phyloP scores from a whole-genome alignment of 202 grass and related monocot genomes.

The Saccharum hybrid region DNA sequence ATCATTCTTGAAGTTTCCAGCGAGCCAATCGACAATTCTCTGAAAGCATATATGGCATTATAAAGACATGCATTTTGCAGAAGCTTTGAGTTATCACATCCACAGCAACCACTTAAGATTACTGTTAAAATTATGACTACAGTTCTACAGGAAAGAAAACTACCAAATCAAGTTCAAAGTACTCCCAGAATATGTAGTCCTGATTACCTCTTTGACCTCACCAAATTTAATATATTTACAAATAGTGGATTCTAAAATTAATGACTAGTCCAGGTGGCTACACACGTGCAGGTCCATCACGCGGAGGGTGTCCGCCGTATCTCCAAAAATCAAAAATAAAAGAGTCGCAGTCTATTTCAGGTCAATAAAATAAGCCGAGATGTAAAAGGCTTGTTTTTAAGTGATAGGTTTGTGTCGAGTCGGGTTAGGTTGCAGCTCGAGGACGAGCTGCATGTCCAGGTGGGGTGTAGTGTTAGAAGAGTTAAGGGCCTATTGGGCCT shows the following conservation, averaged over 20 bases:
- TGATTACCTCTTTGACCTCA: background rate
- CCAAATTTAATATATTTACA: slow-evolving; percentile 4
- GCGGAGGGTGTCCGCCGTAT: no score
- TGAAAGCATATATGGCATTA: slow-evolving; percentile 27
- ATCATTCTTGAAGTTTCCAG: slow-evolving; percentile 61
- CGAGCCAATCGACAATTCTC: slow-evolving; percentile 73
- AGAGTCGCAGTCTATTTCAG: no score
- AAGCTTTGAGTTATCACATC: background rate
- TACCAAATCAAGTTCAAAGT: background rate
- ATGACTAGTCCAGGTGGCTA: no score
- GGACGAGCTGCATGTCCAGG: no score
- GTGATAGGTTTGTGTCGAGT: no score
- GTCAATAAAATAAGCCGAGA: no score
- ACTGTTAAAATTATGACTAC: background rate
- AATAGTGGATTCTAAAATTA: background rate
- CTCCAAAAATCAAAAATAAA: no score
- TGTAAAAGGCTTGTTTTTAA: no score
- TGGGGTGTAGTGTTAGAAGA: no score
- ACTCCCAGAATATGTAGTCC: background rate
- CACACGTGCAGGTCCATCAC: no score
- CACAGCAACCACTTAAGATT: background rate
- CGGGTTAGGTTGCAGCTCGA: no score
- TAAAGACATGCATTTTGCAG: background rate
- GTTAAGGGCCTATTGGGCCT: no score
- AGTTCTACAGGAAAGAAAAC: background rate